Evolutionary conservation across 1,284 basidiomycete species (phyloP), one percentile per base, ranked within the genome.

Genomic region (Ustilago shanxiensis): DNA sequence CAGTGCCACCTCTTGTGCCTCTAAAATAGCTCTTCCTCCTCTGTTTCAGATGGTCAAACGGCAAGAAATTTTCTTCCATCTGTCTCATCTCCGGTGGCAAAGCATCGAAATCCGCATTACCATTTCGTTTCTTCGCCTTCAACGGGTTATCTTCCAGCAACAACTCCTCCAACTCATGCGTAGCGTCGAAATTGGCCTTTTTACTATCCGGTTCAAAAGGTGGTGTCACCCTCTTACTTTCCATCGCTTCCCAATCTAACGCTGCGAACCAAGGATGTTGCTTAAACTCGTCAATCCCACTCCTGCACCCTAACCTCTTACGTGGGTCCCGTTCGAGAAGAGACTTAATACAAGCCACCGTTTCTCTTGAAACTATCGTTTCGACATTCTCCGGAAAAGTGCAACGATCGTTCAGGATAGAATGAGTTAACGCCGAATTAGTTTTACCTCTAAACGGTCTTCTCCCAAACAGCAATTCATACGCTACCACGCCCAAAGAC

Each of bases 151-250:
- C 96, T 87, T 98, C 96, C 11, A 99, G 88, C 37, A 99, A 86
- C 44, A 99, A 88, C 87, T 99, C 96, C 85, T 99, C 96, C 35
- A 99, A 88, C 87, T 99, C 96, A 85, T 98, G 95, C 16, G 96
- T 97, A n/a, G 95, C 95, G 85, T 99, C 96, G 86, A 98, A 99
- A 87, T 99, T 98, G 22, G 96, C 95, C 87, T 96, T 96, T 88
- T 98, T 98, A 86, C 93, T 93, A 86, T 98, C 95, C 58, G 96
- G 96, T 67, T 94, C 90, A 83, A 98, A 99, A 0, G 95, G 94
- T 41, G 96, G 91, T 0, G 88, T 89, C 29, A 92, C 90, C 79
- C 92, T 89, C 87, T 98, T 98, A 61, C 88, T 88, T 82, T 81
- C 72, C 57, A 99, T 87, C 1, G 90, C 91, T 22, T 90, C 90